Evolutionary conservation across 2,329 filamentous ascomycete genomes (phyloP).

Genomic region (Ramularia endophylla): DNA sequence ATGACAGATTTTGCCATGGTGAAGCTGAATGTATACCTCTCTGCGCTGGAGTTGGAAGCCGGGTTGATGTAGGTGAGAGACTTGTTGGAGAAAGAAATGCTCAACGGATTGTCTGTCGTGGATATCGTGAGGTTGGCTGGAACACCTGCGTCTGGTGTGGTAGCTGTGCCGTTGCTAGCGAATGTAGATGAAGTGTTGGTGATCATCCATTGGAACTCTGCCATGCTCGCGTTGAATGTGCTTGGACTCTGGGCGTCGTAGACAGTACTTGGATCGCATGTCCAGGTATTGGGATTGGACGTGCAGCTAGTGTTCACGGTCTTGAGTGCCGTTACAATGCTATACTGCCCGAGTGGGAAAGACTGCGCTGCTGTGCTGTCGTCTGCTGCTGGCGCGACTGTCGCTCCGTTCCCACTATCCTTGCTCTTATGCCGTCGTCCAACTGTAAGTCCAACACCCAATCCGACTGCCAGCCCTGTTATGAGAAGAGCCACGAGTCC

Average conservation of each 20-base stretch:
- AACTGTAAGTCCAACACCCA: slow-evolving; percentile 32
- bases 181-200: slow-evolving; percentile 34
- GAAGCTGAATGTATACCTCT: slow-evolving; percentile 55
- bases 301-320: slow-evolving; percentile 53
- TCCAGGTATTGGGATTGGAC: slow-evolving; percentile 53
- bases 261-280: slow-evolving; percentile 53
- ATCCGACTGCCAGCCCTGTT: slow-evolving; percentile 33
- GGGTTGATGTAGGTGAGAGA: slow-evolving; percentile 46
- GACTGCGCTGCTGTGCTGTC: slow-evolving; percentile 17
- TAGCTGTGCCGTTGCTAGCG: slow-evolving; percentile 46
- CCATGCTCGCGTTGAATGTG: slow-evolving; percentile 32
- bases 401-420: not conserved
- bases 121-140: slow-evolving; percentile 38
- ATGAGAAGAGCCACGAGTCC: slow-evolving; percentile 34
- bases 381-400: not conserved
- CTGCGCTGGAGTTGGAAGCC: slow-evolving; percentile 37
- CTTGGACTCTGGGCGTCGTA: slow-evolving; percentile 36
- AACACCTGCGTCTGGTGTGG: slow-evolving; percentile 48
- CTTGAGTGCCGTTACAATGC: slow-evolving; percentile 54
- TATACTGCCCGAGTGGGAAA: slow-evolving; percentile 60
- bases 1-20: slow-evolving; percentile 48
- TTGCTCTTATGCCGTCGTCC: slow-evolving; percentile 16
- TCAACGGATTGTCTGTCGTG: slow-evolving; percentile 51
- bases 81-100: slow-evolving; percentile 50
- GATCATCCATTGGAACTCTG: slow-evolving; percentile 60